Base-by-base conservation (phyloP, 805 yeast genomes). In the Ogataea paradorogensis region DNA sequence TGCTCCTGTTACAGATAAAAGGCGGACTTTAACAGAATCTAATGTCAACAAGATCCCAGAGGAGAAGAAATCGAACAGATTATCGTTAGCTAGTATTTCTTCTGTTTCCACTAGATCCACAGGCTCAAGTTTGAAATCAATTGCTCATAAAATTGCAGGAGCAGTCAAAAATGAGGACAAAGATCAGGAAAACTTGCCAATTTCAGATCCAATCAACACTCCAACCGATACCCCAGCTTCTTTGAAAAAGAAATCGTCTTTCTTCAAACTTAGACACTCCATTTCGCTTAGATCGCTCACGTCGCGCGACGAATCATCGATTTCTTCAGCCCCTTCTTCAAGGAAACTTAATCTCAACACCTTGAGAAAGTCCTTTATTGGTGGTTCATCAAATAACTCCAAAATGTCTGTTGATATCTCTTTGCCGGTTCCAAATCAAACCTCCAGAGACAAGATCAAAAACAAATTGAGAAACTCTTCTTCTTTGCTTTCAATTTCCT, bases 371-470 rank as follows among this genome's bases (percentile, higher is more conserved):
- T 53, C 55, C 4, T 38, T 50, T 31, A 34, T 39, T 32, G 59
- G 39, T 43, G 62, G 15, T 39, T 40, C 33, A 21, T 38, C 22
- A 38, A 32, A 33, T 21, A 33, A 11, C 26, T 20, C 38, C n/a
- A 24, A 35, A 25, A 40, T 15, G 38, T 54, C 14, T 15, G 50
- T 5, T 7, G 66, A 65, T 61, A 80, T 80, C 11, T 79, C 85
- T 4, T 58, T 76, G 40, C 87, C 86, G 1, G 67, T 73, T 4
- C 80, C 82, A 6, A 76, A 73, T 41, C 73, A 71, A 27, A 70
- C 69, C 9, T 73, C 84, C 11, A 66, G 78, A 25, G 78, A 72
- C 44, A 79, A 77, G 45, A 62, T 80, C 37, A 69, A 71, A 47
- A 67, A 69, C 42, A 80, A 76, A 49, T 59, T 80, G 33, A 69